Percentiles rank a stretch among this genome's conserved stretches.
These are phyloP conservation scores for Lipomyces japonicus DNA, from an alignment of 805 yeast genomes.

Conservation along the genomic window DNA sequence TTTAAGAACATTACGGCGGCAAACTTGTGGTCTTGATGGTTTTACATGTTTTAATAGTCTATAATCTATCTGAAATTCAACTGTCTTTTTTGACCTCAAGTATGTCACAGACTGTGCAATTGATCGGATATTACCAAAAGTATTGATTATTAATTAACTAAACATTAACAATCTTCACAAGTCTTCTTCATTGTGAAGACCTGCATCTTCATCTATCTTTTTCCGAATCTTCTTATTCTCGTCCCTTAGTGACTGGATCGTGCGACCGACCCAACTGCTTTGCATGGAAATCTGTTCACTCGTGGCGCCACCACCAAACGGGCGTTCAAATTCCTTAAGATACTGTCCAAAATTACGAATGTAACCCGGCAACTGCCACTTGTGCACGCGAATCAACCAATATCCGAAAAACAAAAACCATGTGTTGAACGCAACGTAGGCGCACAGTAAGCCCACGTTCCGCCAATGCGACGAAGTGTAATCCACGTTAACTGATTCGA, in stretches of 20 bases:
- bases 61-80: too few relatives aligned
- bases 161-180: too few relatives aligned
- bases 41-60: too few relatives aligned
- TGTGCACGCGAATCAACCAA: constrained; percentile 3
- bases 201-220: not conserved
- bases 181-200: not conserved
- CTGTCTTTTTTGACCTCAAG: too few relatives aligned
- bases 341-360: not conserved
- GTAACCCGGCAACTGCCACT: not conserved
- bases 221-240: not conserved
- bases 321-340: not conserved
- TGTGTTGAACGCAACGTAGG: constrained; percentile 52
- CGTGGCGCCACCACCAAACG: not conserved
- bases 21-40: too few relatives aligned
- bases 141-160: too few relatives aligned
- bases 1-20: too few relatives aligned
- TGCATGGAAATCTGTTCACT: not conserved
- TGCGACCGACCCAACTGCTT: not conserved
- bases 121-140: too few relatives aligned
- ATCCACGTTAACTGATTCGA: constrained; percentile 44
- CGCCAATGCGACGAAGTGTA: constrained; percentile 54
- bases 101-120: too few relatives aligned
- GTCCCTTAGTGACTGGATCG: not conserved
- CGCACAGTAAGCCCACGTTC: constrained; percentile 60
- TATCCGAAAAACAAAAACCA: constrained; percentile 4